Base-by-base conservation (phyloP, 1,284 basidiomycete genomes). In the Acaromyces ingoldii region DNA sequence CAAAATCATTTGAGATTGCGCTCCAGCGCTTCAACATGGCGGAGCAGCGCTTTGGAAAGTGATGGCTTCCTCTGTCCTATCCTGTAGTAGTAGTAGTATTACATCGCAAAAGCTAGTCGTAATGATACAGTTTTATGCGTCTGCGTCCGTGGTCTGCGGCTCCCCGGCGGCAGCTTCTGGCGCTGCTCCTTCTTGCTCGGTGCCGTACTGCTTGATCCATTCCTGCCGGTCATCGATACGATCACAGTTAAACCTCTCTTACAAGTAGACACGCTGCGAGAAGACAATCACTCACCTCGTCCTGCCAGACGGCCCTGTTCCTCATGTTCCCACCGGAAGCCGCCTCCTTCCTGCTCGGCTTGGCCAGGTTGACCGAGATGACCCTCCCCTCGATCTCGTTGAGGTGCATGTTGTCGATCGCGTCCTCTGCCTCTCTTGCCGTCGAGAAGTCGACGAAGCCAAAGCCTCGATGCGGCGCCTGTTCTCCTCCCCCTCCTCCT, bases 371-470 rank as follows among this genome's bases (percentile, higher is more conserved):
- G 28, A 58, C 57, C 19, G 49, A 50, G 43, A 58, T 45, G 17
- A 51, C 25, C 6, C 25, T 41, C 19, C 52, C 52, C 17, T 25
- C 52, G 2, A 54, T 26, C 42, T 52, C 52, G 22, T 58, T 58
- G 21, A 55, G 53, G 31, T 58, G 57, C 57, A 58, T 58, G 34
- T 58, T 58, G 38, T 58, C 57, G 24, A 58, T 58, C 4, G 57
- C 53, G 28, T 55, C 51, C 37, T 51, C 42, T 4, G 52, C 57
- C 29, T 55, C 57, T 10, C 50, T 11, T 3, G 24, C 28, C 9
- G 10, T 55, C 3, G 48, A 43, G 46, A 58, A 58, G 28, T 40
- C 40, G 9, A 58, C 26, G 25, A 58, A 58, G 17, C 48, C 57
- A 47, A 58, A 58, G 4, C 57, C 57, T 19, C 57, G 30, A 29